Conservation (phyloP, 805 yeast species). For the Metschnikowia cubensis region DNA sequence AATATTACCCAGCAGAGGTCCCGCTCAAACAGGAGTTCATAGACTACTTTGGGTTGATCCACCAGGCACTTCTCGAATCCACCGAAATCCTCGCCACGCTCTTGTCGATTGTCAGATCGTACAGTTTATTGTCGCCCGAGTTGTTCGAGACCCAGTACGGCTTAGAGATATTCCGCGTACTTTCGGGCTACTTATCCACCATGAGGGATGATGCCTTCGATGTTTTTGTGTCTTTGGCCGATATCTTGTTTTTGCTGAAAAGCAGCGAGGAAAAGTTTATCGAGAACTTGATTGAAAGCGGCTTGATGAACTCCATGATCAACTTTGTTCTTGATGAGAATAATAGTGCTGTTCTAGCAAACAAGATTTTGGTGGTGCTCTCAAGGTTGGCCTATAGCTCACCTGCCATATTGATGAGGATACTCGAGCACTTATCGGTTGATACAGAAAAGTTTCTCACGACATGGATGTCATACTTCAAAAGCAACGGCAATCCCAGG, state of each 20-base stretch:
- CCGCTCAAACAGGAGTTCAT: slow-evolving; percentile 37
- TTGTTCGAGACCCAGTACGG: slow-evolving; percentile 35
- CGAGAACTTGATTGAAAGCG: slow-evolving; percentile 38
- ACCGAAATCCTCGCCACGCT: slow-evolving; percentile 72
- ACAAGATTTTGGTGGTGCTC: slow-evolving; percentile 35
- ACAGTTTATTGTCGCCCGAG: slow-evolving; percentile 47
- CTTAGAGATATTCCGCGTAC: slow-evolving; percentile 41
- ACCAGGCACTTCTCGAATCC: slow-evolving; percentile 58
- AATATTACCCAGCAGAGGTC: slow-evolving; percentile 47
- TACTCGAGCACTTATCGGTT: slow-evolving; percentile 28
- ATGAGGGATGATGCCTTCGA: slow-evolving; percentile 71
- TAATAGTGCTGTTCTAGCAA: slow-evolving; percentile 38
- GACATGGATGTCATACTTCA: slow-evolving; percentile 39
- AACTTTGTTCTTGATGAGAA: slow-evolving; percentile 40
- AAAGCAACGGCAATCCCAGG: slow-evolving; percentile 67
- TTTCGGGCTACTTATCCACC: slow-evolving; percentile 51
- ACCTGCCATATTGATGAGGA: slow-evolving; percentile 31
- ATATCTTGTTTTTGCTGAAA: slow-evolving; percentile 41
- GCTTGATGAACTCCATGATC: slow-evolving; percentile 41
- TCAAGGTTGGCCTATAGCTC: slow-evolving; percentile 35
- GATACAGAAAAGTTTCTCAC: slow-evolving; percentile 24
- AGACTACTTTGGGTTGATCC: slow-evolving; percentile 47
- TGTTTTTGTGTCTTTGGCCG: slow-evolving; percentile 51
- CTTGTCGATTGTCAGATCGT: slow-evolving; percentile 59
- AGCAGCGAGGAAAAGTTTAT: slow-evolving; percentile 24